Conservation (phyloP, 2,329 filamentous ascomycete species). For the Beauveria rudraprayagi region DNA sequence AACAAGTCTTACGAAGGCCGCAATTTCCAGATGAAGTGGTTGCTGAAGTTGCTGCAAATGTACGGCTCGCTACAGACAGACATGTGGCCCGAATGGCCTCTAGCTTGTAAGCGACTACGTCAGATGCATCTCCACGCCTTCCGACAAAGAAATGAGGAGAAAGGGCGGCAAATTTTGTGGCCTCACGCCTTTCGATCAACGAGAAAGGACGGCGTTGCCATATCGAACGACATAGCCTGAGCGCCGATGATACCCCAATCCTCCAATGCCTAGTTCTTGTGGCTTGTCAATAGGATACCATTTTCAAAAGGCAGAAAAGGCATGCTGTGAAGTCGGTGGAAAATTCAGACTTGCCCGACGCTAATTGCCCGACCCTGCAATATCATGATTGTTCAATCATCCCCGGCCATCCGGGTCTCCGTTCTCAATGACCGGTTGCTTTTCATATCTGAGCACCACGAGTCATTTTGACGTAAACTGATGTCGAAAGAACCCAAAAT, state of each 20-base stretch:
- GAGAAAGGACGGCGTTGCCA: background rate
- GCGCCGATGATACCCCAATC: too few species aligned
- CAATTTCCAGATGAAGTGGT: background rate
- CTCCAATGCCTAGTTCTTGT: background rate
- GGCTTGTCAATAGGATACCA: background rate
- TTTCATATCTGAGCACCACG: background rate
- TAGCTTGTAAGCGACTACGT: background rate
- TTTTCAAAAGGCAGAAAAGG: background rate
- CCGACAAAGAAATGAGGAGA: background rate
- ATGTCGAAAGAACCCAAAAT: background rate
- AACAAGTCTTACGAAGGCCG: background rate
- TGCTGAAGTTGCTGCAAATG: background rate
- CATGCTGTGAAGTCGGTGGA: background rate
- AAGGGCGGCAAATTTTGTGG: background rate
- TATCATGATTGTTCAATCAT: background rate
- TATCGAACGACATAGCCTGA: background rate
- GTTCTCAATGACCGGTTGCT: background rate
- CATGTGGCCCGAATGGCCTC: background rate
- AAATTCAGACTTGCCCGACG: background rate
- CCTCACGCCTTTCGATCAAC: background rate
- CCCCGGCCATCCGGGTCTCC: background rate
- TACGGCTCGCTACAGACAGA: background rate
- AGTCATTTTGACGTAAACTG: background rate
- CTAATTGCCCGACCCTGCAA: conserved; percentile 1
- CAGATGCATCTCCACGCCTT: background rate